phyloP scores from a whole-genome alignment of 352 stramenopile species.

The Globisporangium canariense region DNA sequence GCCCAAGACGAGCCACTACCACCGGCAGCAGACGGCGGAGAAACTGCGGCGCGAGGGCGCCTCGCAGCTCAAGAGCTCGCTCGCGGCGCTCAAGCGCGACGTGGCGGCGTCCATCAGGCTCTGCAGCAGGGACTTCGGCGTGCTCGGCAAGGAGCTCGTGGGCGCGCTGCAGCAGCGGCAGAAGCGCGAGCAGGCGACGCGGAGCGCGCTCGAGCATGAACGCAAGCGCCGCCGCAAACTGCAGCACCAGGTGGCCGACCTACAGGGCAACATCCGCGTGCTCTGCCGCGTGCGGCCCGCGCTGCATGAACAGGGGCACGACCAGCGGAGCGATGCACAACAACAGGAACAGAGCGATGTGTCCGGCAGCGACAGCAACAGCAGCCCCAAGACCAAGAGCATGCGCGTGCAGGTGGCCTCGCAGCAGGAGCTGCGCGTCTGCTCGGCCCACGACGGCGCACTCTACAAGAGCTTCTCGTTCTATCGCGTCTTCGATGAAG shows the following conservation, averaged over 20 bases:
- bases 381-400: conserved; percentile 11
- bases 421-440: conserved; percentile 19
- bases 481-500: conserved; percentile 79
- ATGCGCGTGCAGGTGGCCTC: conserved; percentile 25
- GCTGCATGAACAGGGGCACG: conserved; percentile 10
- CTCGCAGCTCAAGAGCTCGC: conserved; percentile 34
- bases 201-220: conserved; percentile 50
- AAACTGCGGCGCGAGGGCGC: conserved; percentile 20
- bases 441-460: conserved; percentile 39
- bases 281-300: conserved; percentile 74
- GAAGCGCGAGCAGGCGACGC: conserved; percentile 30
- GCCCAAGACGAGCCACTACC: not conserved
- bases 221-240: conserved; percentile 35
- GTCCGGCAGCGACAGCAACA: conserved; percentile 11
- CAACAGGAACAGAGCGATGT: conserved; percentile 9
- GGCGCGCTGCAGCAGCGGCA: conserved; percentile 33
- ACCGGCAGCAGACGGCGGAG: conserved; percentile 3
- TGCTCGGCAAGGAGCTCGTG: conserved; percentile 64
- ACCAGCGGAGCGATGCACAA: conserved; percentile 14
- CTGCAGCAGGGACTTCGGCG: conserved; percentile 65
- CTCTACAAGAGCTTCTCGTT: conserved; percentile 85
- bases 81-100: conserved; percentile 54
- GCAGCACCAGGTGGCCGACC: conserved; percentile 43
- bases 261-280: conserved; percentile 69
- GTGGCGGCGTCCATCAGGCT: conserved; percentile 65